Evolutionary conservation across 768 basidiomycete species (phyloP), one percentile per base, ranked within the genome.

Genomic region (Cyclocybe cylindracea): DNA sequence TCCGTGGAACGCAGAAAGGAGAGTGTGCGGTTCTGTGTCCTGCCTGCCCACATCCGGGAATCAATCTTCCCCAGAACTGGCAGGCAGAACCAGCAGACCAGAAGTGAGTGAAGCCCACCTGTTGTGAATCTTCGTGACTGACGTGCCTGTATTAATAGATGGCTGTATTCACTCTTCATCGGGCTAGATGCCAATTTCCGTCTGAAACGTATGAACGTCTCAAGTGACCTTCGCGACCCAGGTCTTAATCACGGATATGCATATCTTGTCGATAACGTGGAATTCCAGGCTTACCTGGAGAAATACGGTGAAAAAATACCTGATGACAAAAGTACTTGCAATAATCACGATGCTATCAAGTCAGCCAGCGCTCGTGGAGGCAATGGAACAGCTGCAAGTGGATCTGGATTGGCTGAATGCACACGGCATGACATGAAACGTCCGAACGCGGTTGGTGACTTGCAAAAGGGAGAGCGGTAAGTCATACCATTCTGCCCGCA

Each of bases 401-500:
- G 71, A 0, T 50, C 66, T 0, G 65, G 59, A 4, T 61, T 60
- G 4, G 61, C 60, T 8, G 57, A 60, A 24, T 71, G 71, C 38
- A 51, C 59, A 2, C 60, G 61, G 3, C 69, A 71, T 45, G 58
- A 70, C 29, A 54, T 69, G 53, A 60, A 64, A 10, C 52, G 61
- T 0, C 63, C 67, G 4, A 54, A 50, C 24, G 57, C 63, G 4
- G 52, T 65, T 29, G 67, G 63, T 0, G 69, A 72, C 50, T 48
- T 72, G 0, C 63, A 67, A 41, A 68, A 63, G 37, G 67, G 68
- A 1, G 69, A 70, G 52, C 43, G 64, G 71, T 70, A 50, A 9
- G 62, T n/a, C 52, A 29, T 46, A 14, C 16, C 16, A 29, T n/a
- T 37, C 19, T 31, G 18, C n/a, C n/a, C n/a, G n/a, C n/a, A 37